Conservation (phyloP, 345 rosid species). For the Eucalyptus pumila region DNA sequence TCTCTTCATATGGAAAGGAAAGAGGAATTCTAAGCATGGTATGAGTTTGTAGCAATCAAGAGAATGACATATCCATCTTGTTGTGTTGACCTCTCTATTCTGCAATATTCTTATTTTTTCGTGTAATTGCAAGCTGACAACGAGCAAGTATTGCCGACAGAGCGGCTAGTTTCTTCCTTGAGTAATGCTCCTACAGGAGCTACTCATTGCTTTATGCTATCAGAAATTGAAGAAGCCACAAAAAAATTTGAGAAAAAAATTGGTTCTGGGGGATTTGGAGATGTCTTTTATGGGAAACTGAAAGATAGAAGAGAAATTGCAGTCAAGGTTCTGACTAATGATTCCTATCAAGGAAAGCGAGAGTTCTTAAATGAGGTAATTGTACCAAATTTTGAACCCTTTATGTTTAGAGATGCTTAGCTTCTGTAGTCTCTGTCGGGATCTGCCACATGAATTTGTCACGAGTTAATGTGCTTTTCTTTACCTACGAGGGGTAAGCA, state of each 20-base stretch:
- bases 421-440: neutral
- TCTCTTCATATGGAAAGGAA: conserved; percentile 38
- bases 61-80: neutral
- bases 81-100: neutral
- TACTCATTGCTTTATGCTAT: conserved; percentile 66
- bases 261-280: conserved; percentile 97
- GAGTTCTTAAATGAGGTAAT: conserved; percentile 94
- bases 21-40: conserved; percentile 41
- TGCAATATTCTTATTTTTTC: neutral
- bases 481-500: neutral
- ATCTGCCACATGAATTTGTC: neutral
- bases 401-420: neutral
- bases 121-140: conserved; percentile 20
- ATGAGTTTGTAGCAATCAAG: neutral
- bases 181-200: conserved; percentile 60
- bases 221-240: conserved; percentile 81
- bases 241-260: conserved; percentile 65
- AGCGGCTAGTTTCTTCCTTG: conserved; percentile 37
- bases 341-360: conserved; percentile 85
- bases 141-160: conserved; percentile 26
- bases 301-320: conserved; percentile 92
- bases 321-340: conserved; percentile 62
- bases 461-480: neutral
- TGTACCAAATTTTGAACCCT: neutral
- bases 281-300: conserved; percentile 77